Evolutionary conservation across 257 asterid species (phyloP).

Genomic region (Salvia hispanica): DNA sequence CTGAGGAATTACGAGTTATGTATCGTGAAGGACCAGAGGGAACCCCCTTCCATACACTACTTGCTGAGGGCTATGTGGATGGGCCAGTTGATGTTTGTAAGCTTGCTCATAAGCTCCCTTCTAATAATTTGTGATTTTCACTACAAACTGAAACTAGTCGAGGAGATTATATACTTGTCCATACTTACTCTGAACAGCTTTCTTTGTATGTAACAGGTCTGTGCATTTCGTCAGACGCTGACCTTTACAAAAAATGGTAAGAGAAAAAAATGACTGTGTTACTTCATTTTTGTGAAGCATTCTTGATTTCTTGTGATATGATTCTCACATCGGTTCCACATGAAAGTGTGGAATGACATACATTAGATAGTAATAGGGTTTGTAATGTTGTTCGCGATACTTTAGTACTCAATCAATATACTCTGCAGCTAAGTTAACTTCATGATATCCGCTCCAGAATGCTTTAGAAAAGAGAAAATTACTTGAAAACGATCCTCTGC

Average conservation of each 20-base stretch:
- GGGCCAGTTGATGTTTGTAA: conserved; percentile 94
- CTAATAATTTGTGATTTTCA: not conserved
- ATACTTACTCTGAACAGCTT: not conserved
- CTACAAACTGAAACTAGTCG: not conserved
- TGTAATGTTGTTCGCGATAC: no score
- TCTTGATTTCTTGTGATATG: not conserved
- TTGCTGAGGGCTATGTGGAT: conserved; percentile 88
- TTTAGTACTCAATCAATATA: not conserved
- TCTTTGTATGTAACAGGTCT: conserved; percentile 52
- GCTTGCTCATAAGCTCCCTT: conserved; percentile 37
- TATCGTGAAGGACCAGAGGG: conserved; percentile 91
- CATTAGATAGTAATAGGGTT: not conserved
- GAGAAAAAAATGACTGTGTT: conserved; percentile 1
- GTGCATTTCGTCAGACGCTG: conserved; percentile 78
- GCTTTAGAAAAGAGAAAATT: not conserved
- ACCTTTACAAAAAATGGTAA: conserved; percentile 74
- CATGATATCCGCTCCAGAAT: not conserved
- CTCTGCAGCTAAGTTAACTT: no score
- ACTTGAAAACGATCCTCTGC: conserved; percentile 2
- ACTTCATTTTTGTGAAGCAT: conserved; percentile 7
- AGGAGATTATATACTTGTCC: not conserved
- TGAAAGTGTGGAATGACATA: no score
- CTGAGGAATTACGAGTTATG: conserved; percentile 87
- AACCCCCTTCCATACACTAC: conserved; percentile 81
- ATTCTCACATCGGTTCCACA: no score